Evolutionary conservation across 306 rosid species (phyloP).

Genomic region (Cicer arietinum): DNA sequence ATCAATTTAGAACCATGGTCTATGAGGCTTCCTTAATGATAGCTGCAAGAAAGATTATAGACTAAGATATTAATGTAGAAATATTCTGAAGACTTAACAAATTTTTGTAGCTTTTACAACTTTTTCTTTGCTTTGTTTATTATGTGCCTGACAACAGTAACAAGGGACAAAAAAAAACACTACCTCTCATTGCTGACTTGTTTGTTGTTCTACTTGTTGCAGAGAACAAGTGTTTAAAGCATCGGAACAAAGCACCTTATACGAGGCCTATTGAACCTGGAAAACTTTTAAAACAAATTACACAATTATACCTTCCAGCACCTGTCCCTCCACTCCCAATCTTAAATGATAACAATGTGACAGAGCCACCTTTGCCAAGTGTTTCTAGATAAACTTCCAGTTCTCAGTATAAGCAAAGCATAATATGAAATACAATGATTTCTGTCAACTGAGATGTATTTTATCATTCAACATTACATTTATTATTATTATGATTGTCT

Average conservation of each 20-base stretch:
- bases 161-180: too few relatives aligned
- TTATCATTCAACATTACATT: conserved; percentile 19
- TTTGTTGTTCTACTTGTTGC: conserved; percentile 47
- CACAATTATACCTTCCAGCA: conserved; percentile 50
- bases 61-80: too few relatives aligned
- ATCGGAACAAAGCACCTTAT: conserved; percentile 52
- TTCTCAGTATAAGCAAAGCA: too few relatives aligned
- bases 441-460: not conserved
- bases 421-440: not conserved
- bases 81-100: too few relatives aligned
- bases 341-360: conserved; percentile 54
- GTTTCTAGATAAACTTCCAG: conserved; percentile 9
- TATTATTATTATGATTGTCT: conserved; percentile 3
- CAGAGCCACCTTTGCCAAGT: conserved; percentile 74
- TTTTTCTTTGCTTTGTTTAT: too few relatives aligned
- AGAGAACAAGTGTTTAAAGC: conserved; percentile 67
- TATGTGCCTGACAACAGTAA: too few relatives aligned
- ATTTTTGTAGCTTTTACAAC: too few relatives aligned
- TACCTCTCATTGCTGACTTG: conserved; percentile 16
- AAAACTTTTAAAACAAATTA: conserved; percentile 52
- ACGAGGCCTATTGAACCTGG: conserved; percentile 69
- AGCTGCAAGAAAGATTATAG: too few relatives aligned
- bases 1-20: too few relatives aligned
- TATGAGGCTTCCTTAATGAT: too few relatives aligned
- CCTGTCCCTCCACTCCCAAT: conserved; percentile 68